Percentiles rank a stretch among this genome's conserved stretches.
Evolutionary conservation across 257 asterid genomes (phyloP).

Genomic region (Eustoma russellianum): DNA sequence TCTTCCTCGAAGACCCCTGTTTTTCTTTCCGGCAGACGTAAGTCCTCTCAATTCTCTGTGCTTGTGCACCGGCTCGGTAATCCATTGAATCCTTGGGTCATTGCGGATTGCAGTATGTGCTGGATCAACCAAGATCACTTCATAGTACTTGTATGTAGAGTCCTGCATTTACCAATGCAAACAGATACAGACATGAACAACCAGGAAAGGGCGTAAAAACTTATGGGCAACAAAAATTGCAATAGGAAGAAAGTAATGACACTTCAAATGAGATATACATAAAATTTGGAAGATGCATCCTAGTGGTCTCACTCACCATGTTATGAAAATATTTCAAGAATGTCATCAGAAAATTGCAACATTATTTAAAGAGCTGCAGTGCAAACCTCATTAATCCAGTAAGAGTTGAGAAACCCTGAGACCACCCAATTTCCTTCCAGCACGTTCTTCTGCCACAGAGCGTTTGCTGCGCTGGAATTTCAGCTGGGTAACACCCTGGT

Average conservation of each 20-base stretch:
- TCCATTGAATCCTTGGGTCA: conserved; percentile 15
- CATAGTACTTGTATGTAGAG: conserved; percentile 13
- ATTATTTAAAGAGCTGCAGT: not conserved
- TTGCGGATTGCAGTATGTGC: conserved; percentile 13
- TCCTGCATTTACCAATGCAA: conserved; percentile 1
- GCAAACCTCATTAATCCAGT: conserved; percentile 21
- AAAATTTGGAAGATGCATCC: too few species aligned
- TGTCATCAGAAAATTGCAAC: too few species aligned
- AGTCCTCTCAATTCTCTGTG: conserved; percentile 15
- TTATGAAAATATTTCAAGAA: too few species aligned
- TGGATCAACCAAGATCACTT: conserved; percentile 12
- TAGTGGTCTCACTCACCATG: too few species aligned
- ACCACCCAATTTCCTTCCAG: conserved; percentile 22
- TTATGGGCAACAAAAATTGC: not conserved
- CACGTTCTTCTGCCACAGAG: conserved; percentile 19
- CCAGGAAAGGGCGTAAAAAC: not conserved
- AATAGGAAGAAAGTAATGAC: not conserved
- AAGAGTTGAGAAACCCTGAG: conserved; percentile 19
- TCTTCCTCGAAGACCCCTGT: conserved; percentile 11
- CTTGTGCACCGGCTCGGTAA: conserved; percentile 11
- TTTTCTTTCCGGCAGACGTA: conserved; percentile 11
- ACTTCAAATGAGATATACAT: too few species aligned
- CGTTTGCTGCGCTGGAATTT: conserved; percentile 19
- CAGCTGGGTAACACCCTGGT: conserved; percentile 24
- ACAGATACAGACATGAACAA: not conserved